These are phyloP conservation scores for Saccharomyces uvarum DNA, from an alignment of 1,139 yeast genomes.

Conservation along the genomic window DNA sequence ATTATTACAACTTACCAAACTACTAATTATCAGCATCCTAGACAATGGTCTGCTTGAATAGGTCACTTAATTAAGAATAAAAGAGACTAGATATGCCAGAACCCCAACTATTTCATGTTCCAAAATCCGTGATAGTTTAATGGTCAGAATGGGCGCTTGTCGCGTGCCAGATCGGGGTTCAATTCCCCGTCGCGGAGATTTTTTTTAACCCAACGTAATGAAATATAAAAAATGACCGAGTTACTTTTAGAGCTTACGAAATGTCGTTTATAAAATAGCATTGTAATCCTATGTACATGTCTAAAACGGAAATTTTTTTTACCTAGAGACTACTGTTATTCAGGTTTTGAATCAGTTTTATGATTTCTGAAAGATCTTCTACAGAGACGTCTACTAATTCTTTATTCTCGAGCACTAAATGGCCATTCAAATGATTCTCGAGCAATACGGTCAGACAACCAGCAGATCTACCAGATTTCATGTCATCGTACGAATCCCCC, in stretches of 20 bases:
- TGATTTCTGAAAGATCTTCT: slow-evolving; percentile 38
- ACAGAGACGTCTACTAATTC: slow-evolving; percentile 38
- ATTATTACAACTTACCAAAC: neutral
- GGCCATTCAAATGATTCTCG: slow-evolving; percentile 41
- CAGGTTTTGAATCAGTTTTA: slow-evolving; percentile 27
- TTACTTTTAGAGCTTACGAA: neutral
- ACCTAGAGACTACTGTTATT: neutral
- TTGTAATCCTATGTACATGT: neutral
- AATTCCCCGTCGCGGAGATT: slow-evolving; percentile 36
- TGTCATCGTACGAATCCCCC: slow-evolving; percentile 61
- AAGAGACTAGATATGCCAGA: neutral
- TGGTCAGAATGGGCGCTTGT: slow-evolving; percentile 36
- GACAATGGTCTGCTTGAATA: neutral
- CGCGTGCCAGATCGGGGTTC: slow-evolving; percentile 37
- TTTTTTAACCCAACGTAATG: slow-evolving; percentile 8
- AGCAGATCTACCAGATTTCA: slow-evolving; percentile 51
- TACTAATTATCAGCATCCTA: neutral
- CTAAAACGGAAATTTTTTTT: neutral
- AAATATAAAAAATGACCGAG: neutral
- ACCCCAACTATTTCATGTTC: neutral
- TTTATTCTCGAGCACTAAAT: slow-evolving; percentile 33
- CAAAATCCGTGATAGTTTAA: slow-evolving; percentile 31
- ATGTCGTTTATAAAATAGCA: neutral
- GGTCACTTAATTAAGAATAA: neutral
- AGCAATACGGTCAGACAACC: slow-evolving; percentile 50